These are phyloP conservation scores for Neopestalotiopsis clavispora DNA, from an alignment of 2,329 filamentous ascomycete species.

Conservation along the genomic window DNA sequence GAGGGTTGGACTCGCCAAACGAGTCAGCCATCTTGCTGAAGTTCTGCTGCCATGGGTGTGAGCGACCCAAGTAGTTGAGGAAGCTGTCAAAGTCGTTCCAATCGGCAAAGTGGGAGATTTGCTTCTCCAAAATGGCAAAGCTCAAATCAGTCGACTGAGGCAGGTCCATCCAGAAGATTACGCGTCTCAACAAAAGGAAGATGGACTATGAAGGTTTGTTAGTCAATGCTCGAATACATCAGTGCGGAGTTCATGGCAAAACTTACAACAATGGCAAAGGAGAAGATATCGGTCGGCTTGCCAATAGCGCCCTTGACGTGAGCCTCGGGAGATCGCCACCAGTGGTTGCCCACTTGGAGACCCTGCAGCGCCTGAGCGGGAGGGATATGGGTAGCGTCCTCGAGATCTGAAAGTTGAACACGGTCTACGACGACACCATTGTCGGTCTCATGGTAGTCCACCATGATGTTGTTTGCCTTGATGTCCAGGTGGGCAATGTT, in stretches of 20 bases:
- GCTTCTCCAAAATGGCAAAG: constrained; percentile 46
- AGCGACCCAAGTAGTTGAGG: constrained; percentile 44
- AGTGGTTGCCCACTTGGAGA: constrained; percentile 45
- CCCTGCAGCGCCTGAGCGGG: constrained; percentile 40
- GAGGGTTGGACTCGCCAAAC: constrained; percentile 46
- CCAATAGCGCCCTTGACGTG: constrained; percentile 43
- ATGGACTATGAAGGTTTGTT: constrained; percentile 41
- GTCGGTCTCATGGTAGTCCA: constrained; percentile 41
- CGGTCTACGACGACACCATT: constrained; percentile 37
- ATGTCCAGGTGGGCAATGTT: constrained; percentile 47
- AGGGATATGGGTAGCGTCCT: constrained; percentile 44
- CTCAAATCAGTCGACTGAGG: constrained; percentile 41
- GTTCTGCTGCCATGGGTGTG: constrained; percentile 43
- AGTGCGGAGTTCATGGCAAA: constrained; percentile 1
- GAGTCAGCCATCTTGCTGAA: constrained; percentile 42
- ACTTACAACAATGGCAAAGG: constrained; percentile 47
- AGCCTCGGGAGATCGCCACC: constrained; percentile 51
- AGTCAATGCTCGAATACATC: constrained; percentile 19
- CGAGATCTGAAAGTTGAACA: constrained; percentile 45
- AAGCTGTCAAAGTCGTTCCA: constrained; percentile 44
- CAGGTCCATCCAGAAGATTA: constrained; percentile 44
- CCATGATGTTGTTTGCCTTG: constrained; percentile 49
- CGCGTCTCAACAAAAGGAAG: constrained; percentile 45
- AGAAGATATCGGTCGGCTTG: constrained; percentile 48
- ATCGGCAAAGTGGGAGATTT: constrained; percentile 53